Base-by-base conservation (phyloP, 495 filamentous ascomycete genomes). In the Talaromyces stipitatus region DNA sequence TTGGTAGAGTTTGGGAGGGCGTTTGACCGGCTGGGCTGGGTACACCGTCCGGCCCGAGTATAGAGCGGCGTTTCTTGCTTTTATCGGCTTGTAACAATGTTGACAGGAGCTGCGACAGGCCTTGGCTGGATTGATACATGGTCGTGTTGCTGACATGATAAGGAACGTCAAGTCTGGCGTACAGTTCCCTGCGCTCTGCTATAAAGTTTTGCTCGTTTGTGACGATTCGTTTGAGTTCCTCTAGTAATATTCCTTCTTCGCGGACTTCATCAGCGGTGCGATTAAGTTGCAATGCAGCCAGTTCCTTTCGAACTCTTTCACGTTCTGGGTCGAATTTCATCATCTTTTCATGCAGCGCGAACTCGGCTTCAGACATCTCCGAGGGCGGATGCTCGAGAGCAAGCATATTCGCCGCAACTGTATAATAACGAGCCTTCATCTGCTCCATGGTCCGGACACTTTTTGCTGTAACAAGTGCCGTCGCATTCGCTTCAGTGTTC, bases 371-470 rank as follows among this genome's bases (percentile, higher is more conserved):
- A 5, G 85, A 88, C 92, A 98, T 97, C 64, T 87, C 84, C 51
- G 88, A 84, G 0, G 87, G 80, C 0, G 91, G 90, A 28, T 88
- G 91, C 55, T 90, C 85, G 6, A 95, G 77, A 7, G 86, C 83
- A 79, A 98, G 89, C 75, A 94, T 85, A 60, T 83, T 88, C 1
- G 89, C 87, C 2, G 89, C 89, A 24, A 97, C 78, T 24, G 81
- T 78, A 69, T 97, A 98, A 69, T 94, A 97, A 29, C 94, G 84
- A 1, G 86, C 79, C 70, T 98, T 98, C 63, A 98, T 72, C 56
- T 95, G 91, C 64, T 98, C 94, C 78, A 96, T 83, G 1, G 81
- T 85, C 27, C 95, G 80, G 36, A 66, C 61, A 18, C 61, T 64
- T 46, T 72, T 78, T 22, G 68, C 69, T 5, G 73, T 67, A 2